Evolutionary conservation across 2,329 filamentous ascomycete species (phyloP), one percentile per base, ranked within the genome.

Genomic region (Cercospora berteroae): DNA sequence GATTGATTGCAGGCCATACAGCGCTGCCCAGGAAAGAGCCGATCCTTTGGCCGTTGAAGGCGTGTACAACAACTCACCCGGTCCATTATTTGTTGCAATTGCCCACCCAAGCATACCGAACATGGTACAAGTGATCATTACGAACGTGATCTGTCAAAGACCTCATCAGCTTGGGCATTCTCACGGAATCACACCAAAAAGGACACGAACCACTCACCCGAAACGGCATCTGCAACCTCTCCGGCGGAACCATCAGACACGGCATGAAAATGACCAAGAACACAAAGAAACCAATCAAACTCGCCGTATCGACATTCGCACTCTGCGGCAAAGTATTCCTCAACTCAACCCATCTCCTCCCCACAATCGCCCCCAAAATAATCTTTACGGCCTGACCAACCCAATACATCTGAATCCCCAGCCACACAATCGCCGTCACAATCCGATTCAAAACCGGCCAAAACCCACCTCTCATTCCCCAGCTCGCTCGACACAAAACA

Each of bases 401-500:
- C 69, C 67, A 71, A 33, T 72, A 70, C 55, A 69, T 66, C 58
- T 74, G 72, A 25, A 74, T 72, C 5, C 69, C 72, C 31, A 73
- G 61, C 72, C 71, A 73, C 8, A 74, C 66, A 27, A 72, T 70
- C 12, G 70, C 70, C 1, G 72, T 74, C 67, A 74, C 67, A 33
- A 73, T 72, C 3, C 71, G 62, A 27, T 73, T 72, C 42, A 72
- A 8, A 4, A 74, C 72, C 1, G 72, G 70, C 71, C 71, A 74
- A 63, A 73, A 74, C 4, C 68, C 67, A 4, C 72, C 69, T 39
- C 67, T 36, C 69, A 72, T 70, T 0, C 70, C 71, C 72, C 72
- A 73, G 12, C 65, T 67, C 10, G 69, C 65, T 12, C 71, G 63
- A 29, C 62, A 73, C 23, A 78, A 71, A 16, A 79, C 76, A 1